Conservation (phyloP, 768 basidiomycete genomes). For the Termitomyces eurrhizus region DNA sequence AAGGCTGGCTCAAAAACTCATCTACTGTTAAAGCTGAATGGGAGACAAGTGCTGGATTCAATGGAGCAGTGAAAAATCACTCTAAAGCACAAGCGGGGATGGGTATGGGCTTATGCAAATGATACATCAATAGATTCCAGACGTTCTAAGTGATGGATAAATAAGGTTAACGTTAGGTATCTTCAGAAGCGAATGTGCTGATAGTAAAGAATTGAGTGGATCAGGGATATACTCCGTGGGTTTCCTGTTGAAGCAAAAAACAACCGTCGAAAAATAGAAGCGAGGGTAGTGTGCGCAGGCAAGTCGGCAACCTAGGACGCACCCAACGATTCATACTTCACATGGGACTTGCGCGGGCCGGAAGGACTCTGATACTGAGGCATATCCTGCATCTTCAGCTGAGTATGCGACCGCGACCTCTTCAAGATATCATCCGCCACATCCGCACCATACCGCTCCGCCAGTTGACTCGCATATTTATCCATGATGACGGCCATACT, state of each 20-base stretch:
- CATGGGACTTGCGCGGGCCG: constrained; percentile 8
- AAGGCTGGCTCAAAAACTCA: too few species aligned
- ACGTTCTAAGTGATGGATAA: neutral
- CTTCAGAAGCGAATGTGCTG: neutral
- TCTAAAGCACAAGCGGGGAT: neutral
- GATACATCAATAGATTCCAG: neutral
- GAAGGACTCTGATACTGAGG: constrained; percentile 15
- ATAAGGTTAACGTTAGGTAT: neutral
- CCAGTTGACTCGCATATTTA: constrained; percentile 69
- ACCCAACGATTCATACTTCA: constrained; percentile 22
- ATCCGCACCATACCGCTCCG: constrained; percentile 61
- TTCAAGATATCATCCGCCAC: constrained; percentile 52
- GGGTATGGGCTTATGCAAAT: constrained; percentile 11
- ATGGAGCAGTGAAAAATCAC: too few species aligned
- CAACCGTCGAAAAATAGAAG: neutral
- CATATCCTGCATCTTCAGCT: constrained; percentile 23
- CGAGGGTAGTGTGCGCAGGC: neutral
- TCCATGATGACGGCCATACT: constrained; percentile 84
- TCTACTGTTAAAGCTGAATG: too few species aligned
- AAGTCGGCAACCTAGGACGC: neutral
- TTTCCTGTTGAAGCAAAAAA: neutral
- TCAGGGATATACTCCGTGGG: neutral
- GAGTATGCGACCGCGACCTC: constrained; percentile 45
- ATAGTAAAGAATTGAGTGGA: neutral
- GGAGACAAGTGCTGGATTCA: too few species aligned